Evolutionary conservation across 2,329 filamentous ascomycete species (phyloP).

Genomic region (Metarhizium humberi): DNA sequence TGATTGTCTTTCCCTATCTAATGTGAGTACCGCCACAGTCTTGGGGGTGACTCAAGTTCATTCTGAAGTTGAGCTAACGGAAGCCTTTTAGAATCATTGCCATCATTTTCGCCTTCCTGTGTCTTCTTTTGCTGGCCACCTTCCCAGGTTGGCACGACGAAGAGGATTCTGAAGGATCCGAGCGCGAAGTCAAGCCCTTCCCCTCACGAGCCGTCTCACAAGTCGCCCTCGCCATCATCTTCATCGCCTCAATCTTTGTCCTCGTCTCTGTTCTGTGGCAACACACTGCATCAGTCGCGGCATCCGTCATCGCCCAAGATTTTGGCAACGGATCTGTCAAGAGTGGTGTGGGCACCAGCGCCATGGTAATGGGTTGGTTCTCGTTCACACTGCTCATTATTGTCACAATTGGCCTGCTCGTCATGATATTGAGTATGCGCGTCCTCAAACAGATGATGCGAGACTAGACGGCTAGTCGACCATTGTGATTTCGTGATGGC

Average conservation of each 20-base stretch:
- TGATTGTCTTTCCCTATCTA: constrained; percentile 95
- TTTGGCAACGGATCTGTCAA: constrained; percentile 82
- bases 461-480: constrained; percentile 2
- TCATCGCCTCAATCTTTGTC: constrained; percentile 61
- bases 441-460: constrained; percentile 55
- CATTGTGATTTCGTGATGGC: neutral
- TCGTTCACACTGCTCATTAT: constrained; percentile 88
- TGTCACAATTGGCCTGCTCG: constrained; percentile 85
- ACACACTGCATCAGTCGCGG: constrained; percentile 92
- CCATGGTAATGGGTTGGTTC: constrained; percentile 98
- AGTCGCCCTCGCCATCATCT: constrained; percentile 87
- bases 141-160: constrained; percentile 98
- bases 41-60: no score
- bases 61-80: neutral
- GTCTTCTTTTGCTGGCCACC: constrained; percentile 86
- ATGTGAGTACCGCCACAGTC: constrained; percentile 50
- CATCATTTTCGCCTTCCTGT: constrained; percentile 94
- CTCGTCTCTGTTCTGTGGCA: constrained; percentile 78
- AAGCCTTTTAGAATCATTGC: constrained; percentile 68
- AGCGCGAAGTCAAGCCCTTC: constrained; percentile 88
- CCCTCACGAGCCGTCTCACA: constrained; percentile 88
- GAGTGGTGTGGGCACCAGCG: constrained; percentile 82
- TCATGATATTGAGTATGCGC: constrained; percentile 93
- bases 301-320: constrained; percentile 86
- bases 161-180: constrained; percentile 67